Conservation (phyloP, 179 eudicot genomes). For the Beta corolliflora region DNA sequence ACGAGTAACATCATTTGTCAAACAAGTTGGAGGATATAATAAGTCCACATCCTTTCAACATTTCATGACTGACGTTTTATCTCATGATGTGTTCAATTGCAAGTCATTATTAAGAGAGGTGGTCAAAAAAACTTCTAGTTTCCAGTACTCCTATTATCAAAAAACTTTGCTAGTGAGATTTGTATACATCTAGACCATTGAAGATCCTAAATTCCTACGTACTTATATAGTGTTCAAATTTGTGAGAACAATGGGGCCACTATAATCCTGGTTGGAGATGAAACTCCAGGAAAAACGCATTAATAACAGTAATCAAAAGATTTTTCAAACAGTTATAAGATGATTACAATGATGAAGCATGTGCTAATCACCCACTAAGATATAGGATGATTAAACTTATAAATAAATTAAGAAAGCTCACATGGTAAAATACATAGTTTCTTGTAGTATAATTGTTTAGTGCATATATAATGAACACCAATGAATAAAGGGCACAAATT, state of each 20-base stretch:
- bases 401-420: neutral
- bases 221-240: no score
- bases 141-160: no score
- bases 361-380: conserved; percentile 22
- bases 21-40: no score
- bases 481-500: neutral
- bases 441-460: neutral
- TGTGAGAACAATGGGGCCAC: neutral
- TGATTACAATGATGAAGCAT: conserved; percentile 19
- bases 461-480: neutral
- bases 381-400: neutral
- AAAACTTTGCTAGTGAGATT: neutral
- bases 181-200: neutral
- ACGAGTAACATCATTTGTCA: no score
- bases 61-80: no score
- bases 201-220: neutral
- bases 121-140: neutral
- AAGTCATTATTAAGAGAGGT: neutral
- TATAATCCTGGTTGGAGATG: neutral
- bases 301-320: conserved; percentile 19
- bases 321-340: no score
- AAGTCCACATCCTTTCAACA: no score
- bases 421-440: conserved; percentile 1
- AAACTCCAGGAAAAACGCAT: neutral
- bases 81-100: no score